Evolutionary conservation across 1,284 basidiomycete species (phyloP).

Genomic region (Trametes versicolor): DNA sequence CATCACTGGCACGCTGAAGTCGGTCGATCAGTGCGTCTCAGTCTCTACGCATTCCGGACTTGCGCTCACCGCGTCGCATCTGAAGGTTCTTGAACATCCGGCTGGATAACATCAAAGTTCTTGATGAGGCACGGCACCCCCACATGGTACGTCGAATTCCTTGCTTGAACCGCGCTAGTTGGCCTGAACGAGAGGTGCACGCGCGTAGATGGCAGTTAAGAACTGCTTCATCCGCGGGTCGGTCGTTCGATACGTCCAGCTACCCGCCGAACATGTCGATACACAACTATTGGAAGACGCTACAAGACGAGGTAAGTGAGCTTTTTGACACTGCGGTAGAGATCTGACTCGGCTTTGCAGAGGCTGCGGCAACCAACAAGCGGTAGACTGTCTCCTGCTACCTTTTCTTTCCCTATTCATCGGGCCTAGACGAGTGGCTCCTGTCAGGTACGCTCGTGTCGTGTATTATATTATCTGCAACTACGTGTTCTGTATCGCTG

Average conservation of each 20-base stretch:
- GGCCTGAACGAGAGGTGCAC: neutral
- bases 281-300: slow-evolving; percentile 98
- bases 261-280: slow-evolving; percentile 93
- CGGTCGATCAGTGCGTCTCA: slow-evolving; percentile 91
- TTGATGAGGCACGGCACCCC: slow-evolving; percentile 93
- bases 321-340: too few relatives aligned
- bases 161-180: too few relatives aligned
- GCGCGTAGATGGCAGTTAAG: slow-evolving; percentile 92
- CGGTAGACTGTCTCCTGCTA: slow-evolving; percentile 23
- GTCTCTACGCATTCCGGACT: neutral
- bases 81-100: slow-evolving; percentile 95
- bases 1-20: slow-evolving; percentile 96
- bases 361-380: slow-evolving; percentile 38
- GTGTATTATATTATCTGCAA: slow-evolving; percentile 21
- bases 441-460: slow-evolving; percentile 26
- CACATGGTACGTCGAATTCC: slow-evolving; percentile 83
- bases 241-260: slow-evolving; percentile 96
- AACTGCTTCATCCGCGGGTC: slow-evolving; percentile 99
- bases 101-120: slow-evolving; percentile 92
- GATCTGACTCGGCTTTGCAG: slow-evolving; percentile 22
- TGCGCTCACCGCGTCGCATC: neutral
- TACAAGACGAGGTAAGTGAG: slow-evolving; percentile 87
- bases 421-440: neutral
- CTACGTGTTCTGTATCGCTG: slow-evolving; percentile 51
- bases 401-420: neutral